Evolutionary conservation across 805 yeast genomes (phyloP).

Genomic region (Yarrowia hollandica): DNA sequence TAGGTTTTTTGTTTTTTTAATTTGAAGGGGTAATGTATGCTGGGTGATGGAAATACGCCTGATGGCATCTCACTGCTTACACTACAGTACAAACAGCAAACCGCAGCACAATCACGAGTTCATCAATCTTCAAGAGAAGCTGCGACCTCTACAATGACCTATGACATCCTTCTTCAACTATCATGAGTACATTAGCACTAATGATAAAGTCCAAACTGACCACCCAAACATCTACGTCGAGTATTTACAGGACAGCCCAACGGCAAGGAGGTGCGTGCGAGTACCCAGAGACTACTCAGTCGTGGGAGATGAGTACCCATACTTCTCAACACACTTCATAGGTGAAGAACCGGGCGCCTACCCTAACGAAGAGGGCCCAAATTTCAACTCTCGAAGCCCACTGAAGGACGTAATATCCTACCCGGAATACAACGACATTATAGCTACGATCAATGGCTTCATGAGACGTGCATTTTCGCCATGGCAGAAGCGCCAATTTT

Average conservation of each 20-base stretch:
- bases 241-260: not conserved
- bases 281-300: slow-evolving; percentile 19
- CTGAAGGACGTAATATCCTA: slow-evolving; percentile 6
- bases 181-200: slow-evolving; percentile 17
- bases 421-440: slow-evolving; percentile 7
- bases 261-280: not conserved
- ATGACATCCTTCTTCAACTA: slow-evolving; percentile 29
- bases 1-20: not conserved
- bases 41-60: not conserved
- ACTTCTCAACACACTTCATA: slow-evolving; percentile 6
- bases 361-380: slow-evolving; percentile 11
- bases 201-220: slow-evolving; percentile 10
- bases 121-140: not conserved
- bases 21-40: not conserved
- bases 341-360: slow-evolving; percentile 27
- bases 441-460: not conserved
- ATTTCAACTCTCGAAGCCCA: slow-evolving; percentile 5
- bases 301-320: slow-evolving; percentile 23
- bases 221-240: slow-evolving; percentile 13
- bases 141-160: not conserved
- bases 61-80: not conserved
- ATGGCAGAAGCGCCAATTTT: slow-evolving; percentile 4
- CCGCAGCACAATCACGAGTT: not conserved
- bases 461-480: slow-evolving; percentile 26
- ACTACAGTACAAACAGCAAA: not conserved